Evolutionary conservation across 2,329 filamentous ascomycete species (phyloP).

Genomic region (Aphanocladium album): DNA sequence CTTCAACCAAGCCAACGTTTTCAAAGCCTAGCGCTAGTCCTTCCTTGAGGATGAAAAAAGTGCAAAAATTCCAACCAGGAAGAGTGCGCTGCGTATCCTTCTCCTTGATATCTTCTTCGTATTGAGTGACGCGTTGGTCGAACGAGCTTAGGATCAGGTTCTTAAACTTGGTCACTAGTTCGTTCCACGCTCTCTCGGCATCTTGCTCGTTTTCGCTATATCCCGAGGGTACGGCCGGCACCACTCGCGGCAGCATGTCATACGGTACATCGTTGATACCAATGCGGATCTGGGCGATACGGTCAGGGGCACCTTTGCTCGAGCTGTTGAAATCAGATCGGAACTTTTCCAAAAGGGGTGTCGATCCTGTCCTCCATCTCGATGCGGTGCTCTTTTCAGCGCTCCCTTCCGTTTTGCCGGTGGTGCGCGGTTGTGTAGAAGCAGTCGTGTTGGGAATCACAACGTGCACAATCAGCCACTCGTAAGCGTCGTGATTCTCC

Average conservation of each 20-base stretch:
- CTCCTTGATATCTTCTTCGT: constrained; percentile 95
- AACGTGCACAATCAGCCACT: constrained; percentile 92
- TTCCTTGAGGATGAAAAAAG: constrained; percentile 97
- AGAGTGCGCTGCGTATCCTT: constrained; percentile 81
- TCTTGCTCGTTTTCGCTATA: constrained; percentile 72
- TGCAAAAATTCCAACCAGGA: constrained; percentile 98
- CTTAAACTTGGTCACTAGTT: constrained; percentile 83
- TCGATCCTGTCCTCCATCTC: constrained; percentile 74
- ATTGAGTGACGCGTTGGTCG: constrained; percentile 83
- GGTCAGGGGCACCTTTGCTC: constrained; percentile 65
- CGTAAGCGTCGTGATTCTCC: constrained; percentile 93
- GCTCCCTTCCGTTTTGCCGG: constrained; percentile 48
- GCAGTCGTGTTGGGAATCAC: constrained; percentile 81
- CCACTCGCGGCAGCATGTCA: constrained; percentile 56
- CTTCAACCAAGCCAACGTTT: constrained; percentile 90
- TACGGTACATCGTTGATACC: constrained; percentile 64
- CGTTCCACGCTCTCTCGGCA: constrained; percentile 74
- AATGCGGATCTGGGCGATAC: constrained; percentile 80
- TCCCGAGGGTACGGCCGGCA: constrained; percentile 57
- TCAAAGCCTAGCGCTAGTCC: constrained; percentile 91
- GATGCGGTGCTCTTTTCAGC: constrained; percentile 65
- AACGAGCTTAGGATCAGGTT: constrained; percentile 82
- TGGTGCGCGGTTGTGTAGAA: constrained; percentile 68
- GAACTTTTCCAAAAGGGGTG: constrained; percentile 83
- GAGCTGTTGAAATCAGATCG: constrained; percentile 81